Base-by-base conservation (phyloP, 2,329 filamentous ascomycete species). In the Lasiodiplodia hormozganensis region DNA sequence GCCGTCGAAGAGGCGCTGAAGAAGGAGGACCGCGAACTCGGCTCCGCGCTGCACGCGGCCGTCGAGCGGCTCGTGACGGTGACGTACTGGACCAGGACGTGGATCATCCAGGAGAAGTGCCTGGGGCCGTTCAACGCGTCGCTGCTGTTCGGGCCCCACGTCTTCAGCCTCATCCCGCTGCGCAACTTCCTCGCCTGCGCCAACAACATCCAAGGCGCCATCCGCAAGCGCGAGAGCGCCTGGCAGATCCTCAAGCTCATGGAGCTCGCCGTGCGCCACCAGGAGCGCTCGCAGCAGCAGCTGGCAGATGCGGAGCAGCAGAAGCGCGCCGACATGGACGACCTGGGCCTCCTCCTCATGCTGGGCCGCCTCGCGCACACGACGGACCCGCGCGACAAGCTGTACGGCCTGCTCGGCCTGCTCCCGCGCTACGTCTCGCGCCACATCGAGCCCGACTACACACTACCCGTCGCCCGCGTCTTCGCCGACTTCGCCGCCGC, bases 81-180 rank as follows among this genome's bases (percentile, higher is more conserved):
- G 10, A 36, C 62, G 12, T 54, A 65, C 21, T 65, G 62, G 62
- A 54, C 28, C 12, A 21, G 62, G 12, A 54, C 52, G 25, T 65
- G 62, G 49, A 54, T 65, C 31, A 54, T 65, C 25, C 62, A 65
- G 38, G 62, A 65, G 36, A 58, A 58, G 34, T 58, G 54, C 34
- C 51, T 58, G 4, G 54, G 34, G 3, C 54, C 54, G 0, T 58
- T 25, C 54, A 58, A 58, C 34, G 54, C 54, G 2, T 58, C 54
- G 54, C 34, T 58, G n/a, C 54, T 58, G 4, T 40, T 58, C 18
- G 54, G 34, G 11, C 36, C 54, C n/a, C n/a, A 58, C 36, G 54
- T 58, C 54, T 58, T 58, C 54, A 58, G n/a, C 21, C 54, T 58
- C 3, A 58, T 58, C 54, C 54, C 54, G 21, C 54, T 58, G n/a